phyloP scores from a whole-genome alignment of 2,329 filamentous ascomycete genomes.

The Tolypocladium paradoxum region DNA sequence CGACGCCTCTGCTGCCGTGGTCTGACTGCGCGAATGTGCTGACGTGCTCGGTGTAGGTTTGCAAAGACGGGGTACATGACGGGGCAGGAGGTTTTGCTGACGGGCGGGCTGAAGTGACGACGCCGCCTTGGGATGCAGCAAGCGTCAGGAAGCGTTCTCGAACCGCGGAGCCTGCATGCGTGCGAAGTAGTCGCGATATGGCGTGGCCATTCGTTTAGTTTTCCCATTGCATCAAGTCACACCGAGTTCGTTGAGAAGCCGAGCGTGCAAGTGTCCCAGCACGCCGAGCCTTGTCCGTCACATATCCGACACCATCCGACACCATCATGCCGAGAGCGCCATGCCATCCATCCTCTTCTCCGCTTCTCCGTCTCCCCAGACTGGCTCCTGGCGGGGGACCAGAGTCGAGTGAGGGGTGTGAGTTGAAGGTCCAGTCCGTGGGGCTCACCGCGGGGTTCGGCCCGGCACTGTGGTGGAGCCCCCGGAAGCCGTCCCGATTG shows the following conservation, averaged over 20 bases:
- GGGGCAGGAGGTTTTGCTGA: conserved; percentile 16
- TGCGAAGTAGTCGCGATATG: not conserved
- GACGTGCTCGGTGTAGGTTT: conserved; percentile 9
- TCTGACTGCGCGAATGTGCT: not conserved
- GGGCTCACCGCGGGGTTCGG: not conserved
- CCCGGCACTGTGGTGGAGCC: not conserved
- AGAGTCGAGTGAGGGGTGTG: too few relatives aligned
- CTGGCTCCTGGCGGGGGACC: too few relatives aligned
- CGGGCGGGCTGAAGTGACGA: conserved; percentile 12
- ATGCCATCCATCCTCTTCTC: not conserved
- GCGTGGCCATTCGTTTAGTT: not conserved
- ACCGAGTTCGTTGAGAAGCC: not conserved
- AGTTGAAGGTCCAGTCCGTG: not conserved
- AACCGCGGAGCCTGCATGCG: not conserved
- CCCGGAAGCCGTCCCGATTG: not conserved
- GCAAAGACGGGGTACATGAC: conserved; percentile 18
- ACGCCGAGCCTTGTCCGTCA: not conserved
- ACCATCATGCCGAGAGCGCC: too few relatives aligned
- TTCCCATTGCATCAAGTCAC: not conserved
- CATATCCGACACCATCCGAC: too few relatives aligned
- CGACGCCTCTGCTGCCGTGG: conserved; percentile 4
- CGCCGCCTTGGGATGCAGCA: not conserved
- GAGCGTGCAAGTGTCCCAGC: not conserved
- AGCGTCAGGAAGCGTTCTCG: too few relatives aligned
- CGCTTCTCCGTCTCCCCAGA: not conserved